A percentile compares a stretch with the other conserved stretches of the same genome.
Conservation (phyloP, 148 eudicot species). For the Chenopodium suecicum region DNA sequence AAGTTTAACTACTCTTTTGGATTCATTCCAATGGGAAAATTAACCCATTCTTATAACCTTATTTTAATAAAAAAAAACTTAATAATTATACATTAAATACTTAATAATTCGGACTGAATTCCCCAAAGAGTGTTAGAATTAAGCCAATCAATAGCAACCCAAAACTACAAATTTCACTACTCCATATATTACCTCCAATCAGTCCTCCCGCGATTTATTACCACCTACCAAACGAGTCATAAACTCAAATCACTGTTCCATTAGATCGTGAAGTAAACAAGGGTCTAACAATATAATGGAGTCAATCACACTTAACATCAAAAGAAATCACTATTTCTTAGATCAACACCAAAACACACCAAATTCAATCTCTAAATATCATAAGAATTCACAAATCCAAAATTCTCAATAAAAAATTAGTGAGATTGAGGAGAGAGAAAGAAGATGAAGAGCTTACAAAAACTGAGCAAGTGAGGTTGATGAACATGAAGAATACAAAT, state of each 20-base stretch:
- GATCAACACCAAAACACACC: slow-evolving; percentile 14
- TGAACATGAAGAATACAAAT: slow-evolving; percentile 74
- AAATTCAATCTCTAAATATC: slow-evolving; percentile 12
- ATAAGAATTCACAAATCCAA: background rate
- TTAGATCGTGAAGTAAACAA: background rate
- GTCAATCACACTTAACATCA: background rate
- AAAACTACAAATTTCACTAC: background rate
- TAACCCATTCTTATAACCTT: background rate
- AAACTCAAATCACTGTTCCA: background rate
- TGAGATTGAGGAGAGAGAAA: background rate
- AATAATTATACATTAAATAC: background rate
- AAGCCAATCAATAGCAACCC: background rate
- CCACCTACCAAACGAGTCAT: background rate
- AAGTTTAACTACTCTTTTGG: background rate
- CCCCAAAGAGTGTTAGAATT: background rate
- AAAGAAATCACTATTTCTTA: slow-evolving; percentile 1
- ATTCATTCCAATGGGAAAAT: background rate
- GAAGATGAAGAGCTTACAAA: slow-evolving; percentile 38
- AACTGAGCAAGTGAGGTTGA: slow-evolving; percentile 48
- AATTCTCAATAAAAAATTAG: background rate
- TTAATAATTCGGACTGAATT: background rate
- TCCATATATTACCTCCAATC: background rate
- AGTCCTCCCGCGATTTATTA: background rate
- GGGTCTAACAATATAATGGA: background rate
- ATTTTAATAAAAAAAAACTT: background rate